Conservation (phyloP, 2,329 filamentous ascomycete species). For the Clarireedia hainanense region DNA sequence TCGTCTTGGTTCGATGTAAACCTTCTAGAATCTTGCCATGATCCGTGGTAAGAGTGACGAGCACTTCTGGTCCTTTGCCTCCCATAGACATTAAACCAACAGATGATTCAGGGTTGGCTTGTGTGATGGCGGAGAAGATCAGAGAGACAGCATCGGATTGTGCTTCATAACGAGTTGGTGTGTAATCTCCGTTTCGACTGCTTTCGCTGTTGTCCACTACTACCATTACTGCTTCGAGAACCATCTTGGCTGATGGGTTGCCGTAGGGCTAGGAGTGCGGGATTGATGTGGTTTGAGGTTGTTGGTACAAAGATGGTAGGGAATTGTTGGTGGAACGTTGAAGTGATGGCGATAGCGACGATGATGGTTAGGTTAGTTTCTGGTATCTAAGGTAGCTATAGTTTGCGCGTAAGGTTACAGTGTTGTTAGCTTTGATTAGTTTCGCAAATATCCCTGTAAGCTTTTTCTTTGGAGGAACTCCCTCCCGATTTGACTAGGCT, state of each 20-base stretch:
- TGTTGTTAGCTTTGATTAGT: constrained; percentile 1
- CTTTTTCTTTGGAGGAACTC: not conserved
- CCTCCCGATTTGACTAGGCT: not conserved
- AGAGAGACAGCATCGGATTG: constrained; percentile 93
- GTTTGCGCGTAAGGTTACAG: constrained; percentile 10
- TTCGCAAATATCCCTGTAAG: constrained; percentile 1
- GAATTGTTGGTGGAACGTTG: not conserved
- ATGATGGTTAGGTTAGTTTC: constrained; percentile 1
- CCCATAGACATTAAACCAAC: constrained; percentile 99
- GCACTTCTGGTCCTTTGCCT: constrained; percentile 91
- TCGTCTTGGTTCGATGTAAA: constrained; percentile 78
- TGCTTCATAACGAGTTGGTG: constrained; percentile 90
- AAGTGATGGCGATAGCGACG: not conserved
- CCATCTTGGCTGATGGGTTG: constrained; percentile 59
- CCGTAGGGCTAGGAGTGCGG: constrained; percentile 1
- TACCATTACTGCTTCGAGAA: constrained; percentile 98
- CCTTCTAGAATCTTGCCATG: constrained; percentile 92
- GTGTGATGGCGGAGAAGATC: constrained; percentile 91
- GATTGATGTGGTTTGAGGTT: not conserved
- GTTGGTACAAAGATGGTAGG: not conserved
- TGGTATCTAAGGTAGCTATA: constrained; percentile 10
- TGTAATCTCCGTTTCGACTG: constrained; percentile 90
- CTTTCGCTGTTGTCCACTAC: constrained; percentile 99
- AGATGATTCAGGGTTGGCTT: constrained; percentile 91
- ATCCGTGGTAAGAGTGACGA: constrained; percentile 93